Conservation (phyloP, 1,284 basidiomycete species). For the Leccinum variabile region DNA sequence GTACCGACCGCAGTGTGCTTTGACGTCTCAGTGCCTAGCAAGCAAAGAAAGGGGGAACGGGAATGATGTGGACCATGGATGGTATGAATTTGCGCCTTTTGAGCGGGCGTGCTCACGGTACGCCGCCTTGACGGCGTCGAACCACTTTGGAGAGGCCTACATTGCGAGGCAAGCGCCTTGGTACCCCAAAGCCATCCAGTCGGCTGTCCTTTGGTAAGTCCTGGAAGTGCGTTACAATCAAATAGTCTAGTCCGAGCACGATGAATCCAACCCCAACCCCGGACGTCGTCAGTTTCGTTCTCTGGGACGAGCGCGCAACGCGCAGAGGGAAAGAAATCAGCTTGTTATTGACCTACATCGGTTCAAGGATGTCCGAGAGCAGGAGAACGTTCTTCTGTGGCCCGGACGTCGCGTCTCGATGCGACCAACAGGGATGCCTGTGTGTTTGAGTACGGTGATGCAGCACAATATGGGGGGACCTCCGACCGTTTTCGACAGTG, state of each 20-base stretch:
- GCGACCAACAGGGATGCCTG: constrained; percentile 45
- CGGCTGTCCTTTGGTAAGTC: constrained; percentile 5
- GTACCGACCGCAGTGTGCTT: constrained; percentile 40
- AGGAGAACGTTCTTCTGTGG: constrained; percentile 42
- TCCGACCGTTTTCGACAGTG: constrained; percentile 40
- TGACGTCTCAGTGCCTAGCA: constrained; percentile 20
- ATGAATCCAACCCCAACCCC: constrained; percentile 14
- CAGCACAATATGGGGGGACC: constrained; percentile 46
- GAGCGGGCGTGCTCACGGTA: constrained; percentile 17
- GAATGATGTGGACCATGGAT: neutral
- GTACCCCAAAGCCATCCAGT: constrained; percentile 16
- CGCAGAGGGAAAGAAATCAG: constrained; percentile 18
- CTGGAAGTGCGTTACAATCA: constrained; percentile 16
- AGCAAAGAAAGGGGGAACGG: neutral
- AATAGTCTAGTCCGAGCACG: constrained; percentile 30
- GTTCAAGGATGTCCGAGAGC: constrained; percentile 49
- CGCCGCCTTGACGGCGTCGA: constrained; percentile 20
- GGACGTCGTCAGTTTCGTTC: neutral
- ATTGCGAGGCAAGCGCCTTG: constrained; percentile 1
- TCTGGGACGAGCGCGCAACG: neutral
- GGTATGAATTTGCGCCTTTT: neutral
- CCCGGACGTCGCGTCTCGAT: constrained; percentile 25
- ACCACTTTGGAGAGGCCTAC: constrained; percentile 23
- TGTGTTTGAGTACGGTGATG: constrained; percentile 47
- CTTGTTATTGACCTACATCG: constrained; percentile 40